phyloP scores from a whole-genome alignment of 1,284 basidiomycete species.

The Leccinum subrobustum region DNA sequence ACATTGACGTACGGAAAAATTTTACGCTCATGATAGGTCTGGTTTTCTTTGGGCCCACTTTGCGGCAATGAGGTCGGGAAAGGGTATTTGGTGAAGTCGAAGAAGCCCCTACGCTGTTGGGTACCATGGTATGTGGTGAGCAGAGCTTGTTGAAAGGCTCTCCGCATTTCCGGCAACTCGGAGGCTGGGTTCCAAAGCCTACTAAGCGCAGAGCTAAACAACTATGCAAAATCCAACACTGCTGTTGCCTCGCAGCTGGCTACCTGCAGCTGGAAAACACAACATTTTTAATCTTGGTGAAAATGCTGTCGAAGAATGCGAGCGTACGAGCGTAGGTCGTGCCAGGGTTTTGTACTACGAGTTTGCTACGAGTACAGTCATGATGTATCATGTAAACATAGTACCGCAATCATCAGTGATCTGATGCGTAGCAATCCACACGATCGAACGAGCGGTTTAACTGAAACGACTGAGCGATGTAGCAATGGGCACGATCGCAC shows the following conservation, averaged over 20 bases:
- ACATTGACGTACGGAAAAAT: slow-evolving; percentile 71
- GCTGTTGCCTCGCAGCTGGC: not conserved
- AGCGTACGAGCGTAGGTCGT: not conserved
- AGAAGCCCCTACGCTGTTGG: slow-evolving; percentile 30
- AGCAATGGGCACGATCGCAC: not conserved
- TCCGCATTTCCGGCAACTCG: slow-evolving; percentile 16
- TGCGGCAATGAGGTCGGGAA: slow-evolving; percentile 39
- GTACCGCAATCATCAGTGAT: not conserved
- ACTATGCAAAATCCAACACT: not conserved
- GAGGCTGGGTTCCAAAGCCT: not conserved
- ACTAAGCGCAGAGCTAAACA: not conserved
- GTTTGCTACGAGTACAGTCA: not conserved
- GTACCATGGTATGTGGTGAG: not conserved
- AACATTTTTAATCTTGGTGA: not conserved
- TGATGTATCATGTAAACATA: not conserved
- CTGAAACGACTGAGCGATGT: not conserved
- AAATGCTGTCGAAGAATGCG: not conserved
- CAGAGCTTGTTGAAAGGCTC: slow-evolving; percentile 15
- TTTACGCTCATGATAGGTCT: slow-evolving; percentile 60
- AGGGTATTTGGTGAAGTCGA: slow-evolving; percentile 41
- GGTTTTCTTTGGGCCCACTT: slow-evolving; percentile 28
- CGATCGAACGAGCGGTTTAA: not conserved
- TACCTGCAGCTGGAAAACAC: not conserved
- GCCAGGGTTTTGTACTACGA: not conserved
- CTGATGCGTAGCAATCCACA: not conserved